phyloP scores from a whole-genome alignment of 2,329 filamentous ascomycete species.

The Microsporum canis region DNA sequence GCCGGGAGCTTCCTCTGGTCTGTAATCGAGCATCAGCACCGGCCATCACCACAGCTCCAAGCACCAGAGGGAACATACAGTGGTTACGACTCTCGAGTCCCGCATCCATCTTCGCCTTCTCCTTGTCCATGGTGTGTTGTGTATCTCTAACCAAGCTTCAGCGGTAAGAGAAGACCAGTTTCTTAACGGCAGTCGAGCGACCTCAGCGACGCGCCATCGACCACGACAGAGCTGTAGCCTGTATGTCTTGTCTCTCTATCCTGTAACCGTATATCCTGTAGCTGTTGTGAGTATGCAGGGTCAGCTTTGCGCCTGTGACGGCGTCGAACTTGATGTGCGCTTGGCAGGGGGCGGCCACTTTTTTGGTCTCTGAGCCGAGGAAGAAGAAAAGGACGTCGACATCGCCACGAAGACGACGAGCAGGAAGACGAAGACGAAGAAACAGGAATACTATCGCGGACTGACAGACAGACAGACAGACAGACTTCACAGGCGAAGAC shows the following conservation, averaged over 20 bases:
- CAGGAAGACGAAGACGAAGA: neutral
- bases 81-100: slow-evolving; percentile 71
- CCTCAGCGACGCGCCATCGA: too few species aligned
- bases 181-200: too few species aligned
- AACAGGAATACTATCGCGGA: neutral
- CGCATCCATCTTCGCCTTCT: slow-evolving; percentile 42
- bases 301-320: neutral
- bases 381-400: neutral
- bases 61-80: slow-evolving; percentile 37
- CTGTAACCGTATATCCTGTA: neutral
- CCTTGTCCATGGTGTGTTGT: slow-evolving; percentile 27
- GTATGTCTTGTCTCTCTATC: slow-evolving; percentile 1
- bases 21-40: slow-evolving; percentile 29
- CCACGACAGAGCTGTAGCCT: neutral
- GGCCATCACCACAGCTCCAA: neutral
- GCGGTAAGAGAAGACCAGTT: too few species aligned
- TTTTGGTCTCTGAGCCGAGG: neutral
- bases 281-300: neutral
- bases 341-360: neutral
- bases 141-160: neutral
- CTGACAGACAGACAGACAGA: neutral
- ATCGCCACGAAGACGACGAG: neutral
- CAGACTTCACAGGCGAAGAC: neutral
- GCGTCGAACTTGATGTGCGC: neutral
- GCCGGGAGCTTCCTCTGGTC: slow-evolving; percentile 70